Evolutionary conservation across 768 basidiomycete species (phyloP).

Genomic region (Nidularia pulvinata): DNA sequence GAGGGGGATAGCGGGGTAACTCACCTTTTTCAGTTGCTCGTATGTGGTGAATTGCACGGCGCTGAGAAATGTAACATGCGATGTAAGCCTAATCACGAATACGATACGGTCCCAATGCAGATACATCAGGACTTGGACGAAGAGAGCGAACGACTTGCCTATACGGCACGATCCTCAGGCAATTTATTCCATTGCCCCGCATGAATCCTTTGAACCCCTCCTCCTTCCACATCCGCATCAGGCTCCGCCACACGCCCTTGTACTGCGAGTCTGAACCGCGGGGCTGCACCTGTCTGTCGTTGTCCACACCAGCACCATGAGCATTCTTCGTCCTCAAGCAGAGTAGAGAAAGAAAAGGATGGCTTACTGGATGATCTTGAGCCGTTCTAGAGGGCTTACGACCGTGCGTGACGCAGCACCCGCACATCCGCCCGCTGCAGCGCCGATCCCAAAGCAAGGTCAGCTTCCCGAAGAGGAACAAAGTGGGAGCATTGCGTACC

Average conservation of each 20-base stretch:
- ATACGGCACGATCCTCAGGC: constrained; percentile 92
- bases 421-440: constrained; percentile 52
- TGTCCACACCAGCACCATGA: not conserved
- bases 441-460: not conserved
- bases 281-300: constrained; percentile 87
- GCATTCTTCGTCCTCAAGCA: too few species aligned
- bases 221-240: constrained; percentile 90
- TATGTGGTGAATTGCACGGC: constrained; percentile 89
- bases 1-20: constrained; percentile 3
- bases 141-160: constrained; percentile 37
- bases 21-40: constrained; percentile 86
- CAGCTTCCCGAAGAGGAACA: too few species aligned
- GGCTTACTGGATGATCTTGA: constrained; percentile 96
- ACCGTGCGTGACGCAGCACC: constrained; percentile 84
- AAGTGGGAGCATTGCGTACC: constrained; percentile 17
- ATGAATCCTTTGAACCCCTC: constrained; percentile 94
- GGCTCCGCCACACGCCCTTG: constrained; percentile 81
- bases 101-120: not conserved
- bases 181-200: constrained; percentile 92
- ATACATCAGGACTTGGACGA: not conserved
- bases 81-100: not conserved
- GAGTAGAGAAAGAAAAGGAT: not conserved
- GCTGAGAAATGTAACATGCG: constrained; percentile 28
- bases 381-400: constrained; percentile 87
- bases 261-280: constrained; percentile 63